Conservation (phyloP, 1,139 yeast species). For the Pneumocystis sp. region DNA sequence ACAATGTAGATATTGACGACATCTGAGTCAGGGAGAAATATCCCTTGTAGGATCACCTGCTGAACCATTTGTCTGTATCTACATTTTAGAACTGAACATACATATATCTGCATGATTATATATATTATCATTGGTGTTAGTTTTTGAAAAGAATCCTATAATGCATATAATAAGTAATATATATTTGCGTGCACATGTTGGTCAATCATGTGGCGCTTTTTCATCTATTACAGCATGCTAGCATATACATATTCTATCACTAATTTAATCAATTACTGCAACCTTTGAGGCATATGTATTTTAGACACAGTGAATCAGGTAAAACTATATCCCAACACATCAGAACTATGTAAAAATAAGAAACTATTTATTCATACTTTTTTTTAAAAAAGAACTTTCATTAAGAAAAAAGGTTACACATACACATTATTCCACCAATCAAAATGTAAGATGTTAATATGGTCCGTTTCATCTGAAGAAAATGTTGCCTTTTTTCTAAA, state of each 20-base stretch:
- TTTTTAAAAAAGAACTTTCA: too few relatives aligned
- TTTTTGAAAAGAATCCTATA: neutral
- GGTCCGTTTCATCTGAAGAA: neutral
- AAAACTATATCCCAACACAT: neutral
- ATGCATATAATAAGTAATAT: neutral
- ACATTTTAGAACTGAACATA: neutral
- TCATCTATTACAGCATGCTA: neutral
- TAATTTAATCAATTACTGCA: neutral
- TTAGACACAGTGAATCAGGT: neutral
- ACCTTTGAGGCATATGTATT: neutral
- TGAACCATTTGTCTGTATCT: neutral
- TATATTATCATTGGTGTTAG: neutral
- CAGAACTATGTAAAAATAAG: neutral
- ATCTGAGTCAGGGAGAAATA: neutral
- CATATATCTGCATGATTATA: neutral
- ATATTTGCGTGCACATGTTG: neutral
- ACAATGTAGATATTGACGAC: conserved; percentile 46
- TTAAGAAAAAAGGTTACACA: neutral
- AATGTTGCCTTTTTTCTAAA: too few relatives aligned
- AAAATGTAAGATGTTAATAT: neutral
- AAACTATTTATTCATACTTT: neutral
- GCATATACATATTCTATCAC: neutral
- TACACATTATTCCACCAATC: neutral
- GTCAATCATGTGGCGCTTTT: neutral
- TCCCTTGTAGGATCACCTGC: neutral